Evolutionary conservation across 2,329 filamentous ascomycete genomes (phyloP).

Genomic region (Cladobotryum protrusum): DNA sequence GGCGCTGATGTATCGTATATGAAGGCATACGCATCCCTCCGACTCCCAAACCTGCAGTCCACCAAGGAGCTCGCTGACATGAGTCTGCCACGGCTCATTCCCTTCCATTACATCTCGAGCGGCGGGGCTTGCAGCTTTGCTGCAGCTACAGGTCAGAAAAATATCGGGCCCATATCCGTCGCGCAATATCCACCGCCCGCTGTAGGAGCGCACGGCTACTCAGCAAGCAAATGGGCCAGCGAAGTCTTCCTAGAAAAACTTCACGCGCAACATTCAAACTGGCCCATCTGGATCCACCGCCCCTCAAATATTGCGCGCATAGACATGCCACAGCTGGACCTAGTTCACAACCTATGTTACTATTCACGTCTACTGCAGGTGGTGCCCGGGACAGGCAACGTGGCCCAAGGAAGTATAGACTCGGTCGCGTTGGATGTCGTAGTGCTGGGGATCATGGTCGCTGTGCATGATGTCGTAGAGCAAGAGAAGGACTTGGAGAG

Average conservation of each 20-base stretch:
- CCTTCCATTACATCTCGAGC: slow-evolving; percentile 34
- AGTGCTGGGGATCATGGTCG: no score
- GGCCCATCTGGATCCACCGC: slow-evolving; percentile 13
- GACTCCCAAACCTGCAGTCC: slow-evolving; percentile 23
- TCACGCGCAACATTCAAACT: neutral
- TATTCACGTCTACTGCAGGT: no score
- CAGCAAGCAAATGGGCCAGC: slow-evolving; percentile 27
- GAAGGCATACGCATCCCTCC: slow-evolving; percentile 25
- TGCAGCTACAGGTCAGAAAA: neutral
- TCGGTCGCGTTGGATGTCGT: no score
- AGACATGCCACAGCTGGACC: no score
- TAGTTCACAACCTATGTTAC: no score
- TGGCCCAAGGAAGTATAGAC: no score
- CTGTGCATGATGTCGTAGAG: no score
- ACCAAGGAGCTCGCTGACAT: slow-evolving; percentile 23
- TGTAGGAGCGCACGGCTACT: slow-evolving; percentile 23
- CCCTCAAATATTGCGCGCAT: slow-evolving; percentile 2
- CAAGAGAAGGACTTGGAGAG: no score
- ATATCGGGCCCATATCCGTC: neutral
- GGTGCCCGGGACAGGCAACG: no score
- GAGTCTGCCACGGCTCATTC: slow-evolving; percentile 18
- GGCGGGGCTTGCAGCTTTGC: slow-evolving; percentile 15
- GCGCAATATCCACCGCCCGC: slow-evolving; percentile 4
- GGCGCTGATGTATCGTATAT: slow-evolving; percentile 31
- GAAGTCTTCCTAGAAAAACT: slow-evolving; percentile 24